Base-by-base conservation (phyloP, 495 filamentous ascomycete species). In the Hyphodiscus hymeniophilus region DNA sequence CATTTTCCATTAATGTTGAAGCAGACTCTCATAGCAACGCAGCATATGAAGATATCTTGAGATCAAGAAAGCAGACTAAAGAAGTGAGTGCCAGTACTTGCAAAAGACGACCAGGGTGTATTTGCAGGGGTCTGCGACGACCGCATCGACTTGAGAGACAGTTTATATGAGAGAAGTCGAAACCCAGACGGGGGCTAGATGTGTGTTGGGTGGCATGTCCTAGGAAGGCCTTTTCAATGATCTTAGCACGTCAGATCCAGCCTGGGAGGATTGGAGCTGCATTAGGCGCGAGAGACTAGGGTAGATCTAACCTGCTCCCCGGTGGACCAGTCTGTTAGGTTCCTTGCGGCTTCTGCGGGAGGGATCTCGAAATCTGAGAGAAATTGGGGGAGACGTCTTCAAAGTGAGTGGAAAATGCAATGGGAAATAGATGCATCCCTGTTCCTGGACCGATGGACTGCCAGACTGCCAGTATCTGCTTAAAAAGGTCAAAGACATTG, bases 71-170 rank as follows among this genome's bases (percentile, higher is more conserved):
- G 35, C 17, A 21, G 15, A 47, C 49, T 52, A 50, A 41, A 50
- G 15, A 18, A 18, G 11, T 48, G 56, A 55, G 56, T 59, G 56
- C 45, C 48, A 59, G 48, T 52, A 50, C 41, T 49, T 52, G 24
- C 31, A 26, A 46, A 38, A 49, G 26, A 0, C 31, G 51, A 59
- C 56, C 17, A 52, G 56, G 56, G 56, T 20, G 28, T 22, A 3
- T 35, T 6, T 33, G 45, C 56, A 28, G 38, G 56, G 56, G 56
- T 59, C 41, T 55, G 56, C 38, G 43, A 55, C 40, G 48, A 36
- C 42, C 11, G 52, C 39, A 46, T 49, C 48, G 44, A 55, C 22
- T 41, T 45, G 39, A 55, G 49, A 52, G 51, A 50, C 51, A 55
- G 51, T 55, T 42, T 52, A 52, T 44, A 52, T 46, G 56, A 59